A percentile compares a stretch with the other conserved stretches of the same genome.
These are phyloP conservation scores for Sphaerulina musiva DNA, from an alignment of 2,329 filamentous ascomycete species.

Conservation along the genomic window DNA sequence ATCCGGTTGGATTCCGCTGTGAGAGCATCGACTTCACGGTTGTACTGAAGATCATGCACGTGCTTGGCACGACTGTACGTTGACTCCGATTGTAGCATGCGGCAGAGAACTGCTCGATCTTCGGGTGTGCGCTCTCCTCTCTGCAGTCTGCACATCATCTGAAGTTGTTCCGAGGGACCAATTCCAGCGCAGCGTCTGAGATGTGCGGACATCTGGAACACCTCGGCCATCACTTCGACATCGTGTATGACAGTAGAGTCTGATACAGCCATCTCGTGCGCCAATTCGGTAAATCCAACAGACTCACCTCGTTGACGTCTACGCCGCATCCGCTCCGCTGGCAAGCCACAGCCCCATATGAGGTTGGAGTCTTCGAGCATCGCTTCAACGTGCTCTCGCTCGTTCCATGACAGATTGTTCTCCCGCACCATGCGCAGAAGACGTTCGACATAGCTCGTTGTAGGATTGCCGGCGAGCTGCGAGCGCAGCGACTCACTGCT, in stretches of 20 bases:
- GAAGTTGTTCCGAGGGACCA: constrained; percentile 21
- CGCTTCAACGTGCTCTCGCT: constrained; percentile 10
- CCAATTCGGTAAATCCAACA: constrained; percentile 15
- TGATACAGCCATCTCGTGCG: constrained; percentile 9
- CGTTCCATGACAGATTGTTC: constrained; percentile 9
- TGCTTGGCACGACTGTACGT: constrained; percentile 16
- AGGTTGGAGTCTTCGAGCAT: constrained; percentile 8
- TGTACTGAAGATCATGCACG: constrained; percentile 17
- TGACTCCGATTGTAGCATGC: constrained; percentile 22
- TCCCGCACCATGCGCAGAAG: constrained; percentile 6
- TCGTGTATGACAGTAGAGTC: constrained; percentile 18
- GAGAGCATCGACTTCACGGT: not conserved
- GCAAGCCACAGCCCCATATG: constrained; percentile 17
- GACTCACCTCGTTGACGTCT: constrained; percentile 16
- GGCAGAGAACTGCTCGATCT: constrained; percentile 21
- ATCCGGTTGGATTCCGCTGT: constrained; percentile 9
- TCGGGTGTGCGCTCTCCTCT: constrained; percentile 19
- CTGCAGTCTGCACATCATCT: constrained; percentile 28
- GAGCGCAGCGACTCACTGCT: constrained; percentile 6
- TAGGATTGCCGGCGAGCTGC: not conserved
- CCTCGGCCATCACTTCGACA: constrained; percentile 30
- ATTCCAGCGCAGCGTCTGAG: constrained; percentile 22
- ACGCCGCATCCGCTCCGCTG: constrained; percentile 18
- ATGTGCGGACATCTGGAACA: constrained; percentile 27
- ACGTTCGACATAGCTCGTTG: not conserved